Evolutionary conservation across 768 basidiomycete species (phyloP).

Genomic region (Jaapia argillacea): DNA sequence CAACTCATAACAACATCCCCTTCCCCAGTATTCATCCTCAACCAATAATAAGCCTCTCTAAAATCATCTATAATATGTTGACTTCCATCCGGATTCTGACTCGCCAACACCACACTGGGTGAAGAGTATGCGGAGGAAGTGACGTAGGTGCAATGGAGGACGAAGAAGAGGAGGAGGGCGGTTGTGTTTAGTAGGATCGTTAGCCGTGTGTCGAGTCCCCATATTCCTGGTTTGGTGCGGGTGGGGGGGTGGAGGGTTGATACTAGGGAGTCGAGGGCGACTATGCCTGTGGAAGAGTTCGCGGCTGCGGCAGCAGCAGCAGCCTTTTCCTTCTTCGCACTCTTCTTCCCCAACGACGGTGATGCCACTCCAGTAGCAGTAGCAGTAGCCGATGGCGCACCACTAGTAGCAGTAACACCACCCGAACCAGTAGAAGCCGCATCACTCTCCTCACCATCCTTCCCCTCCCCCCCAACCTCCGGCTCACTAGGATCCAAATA

Average conservation of each 20-base stretch:
- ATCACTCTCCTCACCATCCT: constrained; percentile 19
- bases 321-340: constrained; percentile 52
- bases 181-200: constrained; percentile 66
- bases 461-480: constrained; percentile 24
- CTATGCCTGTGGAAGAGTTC: constrained; percentile 21
- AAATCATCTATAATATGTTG: constrained; percentile 98
- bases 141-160: constrained; percentile 95
- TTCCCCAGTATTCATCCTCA: constrained; percentile 88
- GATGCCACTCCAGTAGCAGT: constrained; percentile 19
- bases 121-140: constrained; percentile 94
- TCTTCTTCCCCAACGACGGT: too few relatives aligned
- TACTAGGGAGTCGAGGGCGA: constrained; percentile 30
- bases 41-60: constrained; percentile 98
- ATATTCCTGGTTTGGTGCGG: constrained; percentile 47
- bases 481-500: constrained; percentile 85
- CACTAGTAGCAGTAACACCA: constrained; percentile 5
- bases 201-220: constrained; percentile 77
- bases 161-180: constrained; percentile 80
- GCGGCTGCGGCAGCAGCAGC: constrained; percentile 20
- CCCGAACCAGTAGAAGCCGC: constrained; percentile 12
- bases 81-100: constrained; percentile 68
- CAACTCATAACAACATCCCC: constrained; percentile 95
- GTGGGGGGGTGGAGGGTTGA: constrained; percentile 26
- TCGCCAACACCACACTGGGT: constrained; percentile 91
- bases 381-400: constrained; percentile 19